Conservation (phyloP, 2,329 filamentous ascomycete species). For the Botrytis deweyae region DNA sequence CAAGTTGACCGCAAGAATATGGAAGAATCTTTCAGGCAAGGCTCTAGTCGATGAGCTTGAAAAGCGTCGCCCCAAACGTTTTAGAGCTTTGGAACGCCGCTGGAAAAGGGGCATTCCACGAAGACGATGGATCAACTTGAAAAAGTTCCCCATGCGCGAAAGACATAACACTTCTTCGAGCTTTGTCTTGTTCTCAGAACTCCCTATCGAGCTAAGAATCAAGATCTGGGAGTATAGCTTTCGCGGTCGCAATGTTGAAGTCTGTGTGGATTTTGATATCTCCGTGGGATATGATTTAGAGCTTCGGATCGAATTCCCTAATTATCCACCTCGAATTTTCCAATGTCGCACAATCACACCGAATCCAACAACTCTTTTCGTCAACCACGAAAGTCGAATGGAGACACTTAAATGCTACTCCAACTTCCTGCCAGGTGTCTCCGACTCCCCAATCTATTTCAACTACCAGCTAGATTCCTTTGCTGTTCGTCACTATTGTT, state of each 20-base stretch:
- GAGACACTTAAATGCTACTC: neutral
- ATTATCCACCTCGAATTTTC: neutral
- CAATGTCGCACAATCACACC: neutral
- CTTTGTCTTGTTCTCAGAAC: neutral
- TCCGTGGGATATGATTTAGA: neutral
- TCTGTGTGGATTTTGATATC: neutral
- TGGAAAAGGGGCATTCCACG: too few relatives aligned
- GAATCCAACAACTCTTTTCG: neutral
- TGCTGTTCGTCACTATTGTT: neutral
- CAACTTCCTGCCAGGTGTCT: neutral
- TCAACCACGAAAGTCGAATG: neutral
- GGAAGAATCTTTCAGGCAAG: neutral
- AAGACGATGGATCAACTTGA: too few relatives aligned
- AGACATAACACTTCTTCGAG: rapidly evolving
- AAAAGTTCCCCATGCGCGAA: neutral
- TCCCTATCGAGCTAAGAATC: neutral
- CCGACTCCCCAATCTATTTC: neutral
- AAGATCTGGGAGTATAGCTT: neutral
- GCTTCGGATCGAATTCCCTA: neutral
- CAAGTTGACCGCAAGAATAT: neutral
- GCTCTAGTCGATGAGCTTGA: neutral
- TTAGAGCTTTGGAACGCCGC: too few relatives aligned
- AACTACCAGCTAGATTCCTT: neutral
- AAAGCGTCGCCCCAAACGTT: too few relatives aligned
- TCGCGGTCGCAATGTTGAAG: neutral